A percentile compares a stretch with the other conserved stretches of the same genome.
Conservation (phyloP, 2,329 filamentous ascomycete species). For the Phialocephala sp. region DNA sequence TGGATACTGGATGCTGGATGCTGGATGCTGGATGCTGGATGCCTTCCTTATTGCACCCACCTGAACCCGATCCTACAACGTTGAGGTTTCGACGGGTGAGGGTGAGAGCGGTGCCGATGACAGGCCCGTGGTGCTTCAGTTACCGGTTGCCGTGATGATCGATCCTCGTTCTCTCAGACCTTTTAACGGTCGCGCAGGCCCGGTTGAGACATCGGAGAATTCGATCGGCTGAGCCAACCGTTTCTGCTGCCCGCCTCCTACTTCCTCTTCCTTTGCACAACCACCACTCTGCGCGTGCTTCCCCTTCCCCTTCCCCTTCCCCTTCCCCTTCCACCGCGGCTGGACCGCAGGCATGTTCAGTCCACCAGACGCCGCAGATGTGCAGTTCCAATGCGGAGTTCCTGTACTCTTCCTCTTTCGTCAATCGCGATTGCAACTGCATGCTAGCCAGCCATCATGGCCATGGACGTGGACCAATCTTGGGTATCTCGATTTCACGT, state of each 20-base stretch:
- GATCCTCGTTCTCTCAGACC: not conserved
- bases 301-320: not conserved
- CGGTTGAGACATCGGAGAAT: no score
- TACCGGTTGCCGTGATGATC: conserved; percentile 7
- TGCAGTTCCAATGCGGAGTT: no score
- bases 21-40: not conserved
- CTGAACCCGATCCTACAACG: not conserved
- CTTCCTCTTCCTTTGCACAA: no score
- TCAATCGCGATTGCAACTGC: no score
- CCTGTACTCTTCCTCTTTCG: not conserved
- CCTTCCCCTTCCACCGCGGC: not conserved
- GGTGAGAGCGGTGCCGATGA: not conserved
- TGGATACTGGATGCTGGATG: not conserved
- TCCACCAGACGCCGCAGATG: not conserved
- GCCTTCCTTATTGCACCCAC: not conserved
- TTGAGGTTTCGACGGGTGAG: no score
- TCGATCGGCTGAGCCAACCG: no score
- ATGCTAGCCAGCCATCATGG: not conserved
- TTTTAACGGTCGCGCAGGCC: not conserved
- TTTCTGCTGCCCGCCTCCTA: no score
- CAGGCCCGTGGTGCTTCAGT: not conserved
- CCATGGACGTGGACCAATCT: not conserved
- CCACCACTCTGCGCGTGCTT: no score
- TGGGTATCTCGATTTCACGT: not conserved
- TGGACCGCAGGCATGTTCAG: not conserved